Percentiles rank a stretch among this genome's conserved stretches.
These are phyloP conservation scores for Yarrowia phangngaensis DNA, from an alignment of 805 yeast species.

Conservation along the genomic window DNA sequence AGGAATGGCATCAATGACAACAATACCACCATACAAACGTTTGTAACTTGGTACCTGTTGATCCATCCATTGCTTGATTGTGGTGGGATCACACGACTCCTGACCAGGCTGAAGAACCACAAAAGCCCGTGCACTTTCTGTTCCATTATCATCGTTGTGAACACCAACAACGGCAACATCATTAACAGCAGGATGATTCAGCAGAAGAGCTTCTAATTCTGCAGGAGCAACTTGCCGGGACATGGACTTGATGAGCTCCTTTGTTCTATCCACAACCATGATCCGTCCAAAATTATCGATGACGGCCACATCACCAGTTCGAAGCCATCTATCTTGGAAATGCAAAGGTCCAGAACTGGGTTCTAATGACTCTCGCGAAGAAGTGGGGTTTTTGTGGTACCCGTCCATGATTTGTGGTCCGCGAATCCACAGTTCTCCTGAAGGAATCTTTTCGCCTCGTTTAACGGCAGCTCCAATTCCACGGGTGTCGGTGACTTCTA, in stretches of 20 bases:
- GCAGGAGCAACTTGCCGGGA: slow-evolving; percentile 88
- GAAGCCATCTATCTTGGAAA: slow-evolving; percentile 50
- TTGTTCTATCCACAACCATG: slow-evolving; percentile 43
- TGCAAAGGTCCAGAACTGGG: slow-evolving; percentile 34
- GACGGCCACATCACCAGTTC: slow-evolving; percentile 56
- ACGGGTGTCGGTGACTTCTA: slow-evolving; percentile 7
- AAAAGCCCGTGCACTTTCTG: slow-evolving; percentile 52
- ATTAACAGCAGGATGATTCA: slow-evolving; percentile 69
- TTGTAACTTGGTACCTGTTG: slow-evolving; percentile 41
- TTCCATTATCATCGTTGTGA: slow-evolving; percentile 62
- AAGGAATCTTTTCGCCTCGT: slow-evolving; percentile 19
- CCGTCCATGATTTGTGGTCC: slow-evolving; percentile 55
- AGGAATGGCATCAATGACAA: slow-evolving; percentile 77
- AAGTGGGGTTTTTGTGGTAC: slow-evolving; percentile 50
- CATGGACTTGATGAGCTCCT: slow-evolving; percentile 41
- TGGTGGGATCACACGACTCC: slow-evolving; percentile 30
- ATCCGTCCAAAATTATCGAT: slow-evolving; percentile 47
- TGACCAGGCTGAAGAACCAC: slow-evolving; percentile 31
- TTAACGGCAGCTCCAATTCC: slow-evolving; percentile 22
- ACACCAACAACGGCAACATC: slow-evolving; percentile 89
- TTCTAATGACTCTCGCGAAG: slow-evolving; percentile 30
- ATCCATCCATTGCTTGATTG: slow-evolving; percentile 39
- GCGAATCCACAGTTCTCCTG: slow-evolving; percentile 52
- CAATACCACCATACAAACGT: slow-evolving; percentile 47
- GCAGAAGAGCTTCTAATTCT: slow-evolving; percentile 81